These are phyloP conservation scores for Cryptococcus amylolentus DNA, from an alignment of 1,284 basidiomycete genomes.

Conservation along the genomic window DNA sequence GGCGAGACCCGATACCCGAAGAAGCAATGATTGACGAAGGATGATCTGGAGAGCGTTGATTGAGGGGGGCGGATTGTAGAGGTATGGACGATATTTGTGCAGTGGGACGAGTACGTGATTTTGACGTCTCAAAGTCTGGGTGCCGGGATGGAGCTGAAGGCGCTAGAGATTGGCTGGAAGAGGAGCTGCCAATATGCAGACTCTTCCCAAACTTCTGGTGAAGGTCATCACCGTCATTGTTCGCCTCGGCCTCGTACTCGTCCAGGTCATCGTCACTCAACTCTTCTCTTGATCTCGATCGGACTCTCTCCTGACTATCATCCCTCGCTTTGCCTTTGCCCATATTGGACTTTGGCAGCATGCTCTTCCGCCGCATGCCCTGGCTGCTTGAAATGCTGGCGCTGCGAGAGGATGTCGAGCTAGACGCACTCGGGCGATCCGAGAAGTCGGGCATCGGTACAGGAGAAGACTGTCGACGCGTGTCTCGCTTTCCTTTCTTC, in stretches of 20 bases:
- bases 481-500: neutral
- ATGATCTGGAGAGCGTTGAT: neutral
- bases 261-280: neutral
- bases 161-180: neutral
- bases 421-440: neutral
- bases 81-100: neutral
- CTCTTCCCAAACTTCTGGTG: neutral
- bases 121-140: neutral
- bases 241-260: neutral
- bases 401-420: neutral
- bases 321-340: neutral
- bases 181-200: neutral
- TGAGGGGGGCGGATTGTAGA: neutral
- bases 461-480: neutral
- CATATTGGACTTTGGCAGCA: constrained; percentile 10
- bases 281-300: neutral
- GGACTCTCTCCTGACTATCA: neutral
- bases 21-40: neutral
- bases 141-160: neutral
- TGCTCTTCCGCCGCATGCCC: constrained; percentile 13
- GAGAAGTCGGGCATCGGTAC: neutral
- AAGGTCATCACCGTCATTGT: neutral
- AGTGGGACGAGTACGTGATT: neutral
- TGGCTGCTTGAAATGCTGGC: constrained; percentile 1
- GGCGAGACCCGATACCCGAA: no score